phyloP scores from a whole-genome alignment of 192 early-diverging fungal species.

The Coemansia sp. region DNA sequence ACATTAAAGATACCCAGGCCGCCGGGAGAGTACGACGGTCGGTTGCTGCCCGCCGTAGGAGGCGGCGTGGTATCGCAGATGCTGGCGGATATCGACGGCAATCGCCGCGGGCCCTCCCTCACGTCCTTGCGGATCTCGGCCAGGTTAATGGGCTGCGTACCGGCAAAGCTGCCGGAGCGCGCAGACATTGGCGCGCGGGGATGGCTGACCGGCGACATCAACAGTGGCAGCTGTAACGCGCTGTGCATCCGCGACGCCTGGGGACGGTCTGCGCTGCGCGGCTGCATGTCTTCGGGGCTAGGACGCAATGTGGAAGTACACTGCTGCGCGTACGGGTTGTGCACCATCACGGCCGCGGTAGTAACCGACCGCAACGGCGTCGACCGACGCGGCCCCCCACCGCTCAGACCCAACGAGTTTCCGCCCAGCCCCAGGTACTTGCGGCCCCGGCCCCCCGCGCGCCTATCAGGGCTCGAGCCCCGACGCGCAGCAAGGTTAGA shows the following conservation, averaged over 20 bases:
- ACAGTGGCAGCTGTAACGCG: slow-evolving; percentile 26
- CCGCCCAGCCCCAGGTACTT: slow-evolving; percentile 43
- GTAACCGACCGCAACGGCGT: slow-evolving; percentile 32
- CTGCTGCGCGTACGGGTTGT: slow-evolving; percentile 6
- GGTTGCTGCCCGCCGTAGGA: too few relatives aligned
- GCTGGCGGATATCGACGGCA: slow-evolving; percentile 43
- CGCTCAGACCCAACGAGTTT: slow-evolving; percentile 9
- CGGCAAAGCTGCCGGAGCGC: slow-evolving; percentile 6
- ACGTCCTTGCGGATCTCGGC: slow-evolving; percentile 33
- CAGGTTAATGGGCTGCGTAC: slow-evolving; percentile 18
- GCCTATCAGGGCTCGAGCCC: not conserved
- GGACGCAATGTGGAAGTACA: not conserved
- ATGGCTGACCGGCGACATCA: slow-evolving; percentile 37
- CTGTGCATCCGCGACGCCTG: slow-evolving; percentile 1
- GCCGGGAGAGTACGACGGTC: slow-evolving; percentile 11
- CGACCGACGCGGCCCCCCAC: slow-evolving; percentile 13
- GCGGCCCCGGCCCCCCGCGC: slow-evolving; percentile 3
- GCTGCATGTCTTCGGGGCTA: not conserved
- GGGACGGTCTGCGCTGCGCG: not conserved
- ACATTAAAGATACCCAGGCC: slow-evolving; percentile 39
- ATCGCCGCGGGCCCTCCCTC: slow-evolving; percentile 40
- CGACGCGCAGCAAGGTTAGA: not conserved
- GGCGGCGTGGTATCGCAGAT: slow-evolving; percentile 16
- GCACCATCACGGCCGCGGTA: slow-evolving; percentile 30
- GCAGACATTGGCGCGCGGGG: not conserved